phyloP scores from a whole-genome alignment of 345 rosid species.

The Salix dunnii region DNA sequence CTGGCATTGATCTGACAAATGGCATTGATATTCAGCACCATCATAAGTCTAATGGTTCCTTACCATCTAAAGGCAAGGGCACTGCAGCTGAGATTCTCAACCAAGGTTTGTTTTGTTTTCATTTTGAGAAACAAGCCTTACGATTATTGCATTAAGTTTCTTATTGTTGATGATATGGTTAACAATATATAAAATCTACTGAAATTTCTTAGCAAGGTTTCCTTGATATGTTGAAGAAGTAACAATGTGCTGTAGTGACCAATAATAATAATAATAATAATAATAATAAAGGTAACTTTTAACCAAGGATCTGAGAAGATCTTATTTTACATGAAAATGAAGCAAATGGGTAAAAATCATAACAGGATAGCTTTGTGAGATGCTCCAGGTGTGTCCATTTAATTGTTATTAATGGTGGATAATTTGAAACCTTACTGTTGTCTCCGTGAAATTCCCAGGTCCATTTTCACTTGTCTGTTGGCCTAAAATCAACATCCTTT shows the following conservation, averaged over 20 bases:
- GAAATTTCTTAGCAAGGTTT: background rate
- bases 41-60: slow-evolving; percentile 43
- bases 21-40: slow-evolving; percentile 17
- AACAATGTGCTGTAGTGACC: background rate
- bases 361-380: background rate
- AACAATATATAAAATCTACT: background rate
- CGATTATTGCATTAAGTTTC: background rate
- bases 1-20: slow-evolving; percentile 31
- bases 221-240: background rate
- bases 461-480: background rate
- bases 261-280: background rate
- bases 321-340: background rate
- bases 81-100: slow-evolving; percentile 34
- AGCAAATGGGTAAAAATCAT: background rate
- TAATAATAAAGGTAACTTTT: background rate
- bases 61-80: slow-evolving; percentile 38
- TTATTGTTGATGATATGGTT: background rate
- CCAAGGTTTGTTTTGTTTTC: slow-evolving; percentile 43
- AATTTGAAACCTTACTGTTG: background rate
- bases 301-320: background rate
- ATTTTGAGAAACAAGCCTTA: background rate
- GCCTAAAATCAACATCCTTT: background rate
- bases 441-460: background rate
- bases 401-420: background rate
- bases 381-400: background rate